Evolutionary conservation across 2,329 filamentous ascomycete genomes (phyloP).

Genomic region (Cytospora paraplurivora): DNA sequence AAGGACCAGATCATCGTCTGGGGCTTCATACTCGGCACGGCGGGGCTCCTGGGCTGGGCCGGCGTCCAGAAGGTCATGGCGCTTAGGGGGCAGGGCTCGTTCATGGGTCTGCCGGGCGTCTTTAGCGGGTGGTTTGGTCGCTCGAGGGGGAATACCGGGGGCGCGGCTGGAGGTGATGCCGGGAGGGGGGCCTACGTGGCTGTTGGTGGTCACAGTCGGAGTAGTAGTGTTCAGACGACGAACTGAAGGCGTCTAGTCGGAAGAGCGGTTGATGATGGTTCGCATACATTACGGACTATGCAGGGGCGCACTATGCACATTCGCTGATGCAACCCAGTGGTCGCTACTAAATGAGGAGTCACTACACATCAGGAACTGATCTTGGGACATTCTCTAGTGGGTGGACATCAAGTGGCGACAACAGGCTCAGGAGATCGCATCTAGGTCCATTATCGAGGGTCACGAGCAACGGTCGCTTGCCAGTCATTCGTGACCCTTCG

Average conservation of each 20-base stretch:
- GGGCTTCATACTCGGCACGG: constrained; percentile 62
- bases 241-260: not conserved
- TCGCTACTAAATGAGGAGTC: not conserved
- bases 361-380: not conserved
- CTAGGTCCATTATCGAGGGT: not conserved
- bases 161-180: constrained; percentile 7
- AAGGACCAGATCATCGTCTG: constrained; percentile 70
- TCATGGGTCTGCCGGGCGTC: constrained; percentile 17
- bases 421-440: not conserved
- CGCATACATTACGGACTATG: not conserved
- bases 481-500: not conserved
- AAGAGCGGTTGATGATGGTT: not conserved
- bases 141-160: constrained; percentile 19
- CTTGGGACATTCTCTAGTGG: not conserved
- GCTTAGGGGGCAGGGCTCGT: constrained; percentile 37
- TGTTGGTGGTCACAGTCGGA: constrained; percentile 29
- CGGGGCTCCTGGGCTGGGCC: constrained; percentile 63
- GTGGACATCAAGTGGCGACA: not conserved
- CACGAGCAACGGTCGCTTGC: not conserved
- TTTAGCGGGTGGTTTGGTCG: constrained; percentile 22
- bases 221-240: constrained; percentile 20
- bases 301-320: not conserved
- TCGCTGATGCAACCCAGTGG: not conserved
- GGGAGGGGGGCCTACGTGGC: constrained; percentile 36
- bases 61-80: constrained; percentile 53